phyloP scores from a whole-genome alignment of 345 rosid genomes.

The Arabidopsis arenosa region DNA sequence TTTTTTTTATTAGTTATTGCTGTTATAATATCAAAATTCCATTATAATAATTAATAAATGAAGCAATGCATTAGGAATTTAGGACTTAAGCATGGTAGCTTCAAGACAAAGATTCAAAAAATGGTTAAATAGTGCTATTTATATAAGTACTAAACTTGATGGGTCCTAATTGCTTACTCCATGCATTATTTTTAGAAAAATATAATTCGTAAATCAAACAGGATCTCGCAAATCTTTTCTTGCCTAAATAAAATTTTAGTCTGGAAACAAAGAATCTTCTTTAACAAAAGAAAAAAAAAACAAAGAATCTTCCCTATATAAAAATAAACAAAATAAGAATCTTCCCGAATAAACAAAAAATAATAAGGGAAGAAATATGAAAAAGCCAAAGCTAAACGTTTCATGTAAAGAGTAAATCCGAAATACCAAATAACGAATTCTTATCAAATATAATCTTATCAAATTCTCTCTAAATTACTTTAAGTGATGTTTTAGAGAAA shows the following conservation, averaged over 20 bases:
- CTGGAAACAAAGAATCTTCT: conserved; percentile 28
- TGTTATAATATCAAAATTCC: conserved; percentile 4
- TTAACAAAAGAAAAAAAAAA: too few relatives aligned
- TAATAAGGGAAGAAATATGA: not conserved
- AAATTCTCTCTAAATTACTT: too few relatives aligned
- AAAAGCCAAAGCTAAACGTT: conserved; percentile 2
- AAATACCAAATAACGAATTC: conserved; percentile 10
- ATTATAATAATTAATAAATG: conserved; percentile 12
- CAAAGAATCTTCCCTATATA: not conserved
- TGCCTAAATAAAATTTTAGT: conserved; percentile 11
- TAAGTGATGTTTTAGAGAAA: too few relatives aligned
- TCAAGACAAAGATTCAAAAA: conserved; percentile 22
- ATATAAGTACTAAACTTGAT: conserved; percentile 12
- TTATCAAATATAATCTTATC: not conserved
- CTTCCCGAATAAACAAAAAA: not conserved
- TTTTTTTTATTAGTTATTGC: not conserved
- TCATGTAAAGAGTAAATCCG: conserved; percentile 13
- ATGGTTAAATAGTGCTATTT: conserved; percentile 7
- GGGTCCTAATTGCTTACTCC: conserved; percentile 10
- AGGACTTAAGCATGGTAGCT: conserved; percentile 29
- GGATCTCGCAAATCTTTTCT: conserved; percentile 32
- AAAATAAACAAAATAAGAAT: conserved; percentile 3
- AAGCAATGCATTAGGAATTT: conserved; percentile 11
- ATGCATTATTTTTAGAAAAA: conserved; percentile 4
- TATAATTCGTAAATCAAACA: conserved; percentile 5